Conservation (phyloP, 164 flowering plant species). For the Liriodendron chinense region DNA sequence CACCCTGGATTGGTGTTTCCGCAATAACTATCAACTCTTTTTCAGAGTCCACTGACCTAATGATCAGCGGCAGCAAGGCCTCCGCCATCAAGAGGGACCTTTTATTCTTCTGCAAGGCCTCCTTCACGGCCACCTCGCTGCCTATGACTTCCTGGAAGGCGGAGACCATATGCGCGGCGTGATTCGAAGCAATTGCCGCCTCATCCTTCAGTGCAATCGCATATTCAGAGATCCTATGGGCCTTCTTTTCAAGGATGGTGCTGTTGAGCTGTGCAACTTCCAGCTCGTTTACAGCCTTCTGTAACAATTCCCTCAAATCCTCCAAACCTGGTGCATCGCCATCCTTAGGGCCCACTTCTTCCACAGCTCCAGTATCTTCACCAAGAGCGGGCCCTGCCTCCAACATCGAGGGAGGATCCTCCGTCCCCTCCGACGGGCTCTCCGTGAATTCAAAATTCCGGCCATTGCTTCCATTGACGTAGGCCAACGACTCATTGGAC, state of each 20-base stretch:
- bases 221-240: slow-evolving; percentile 82
- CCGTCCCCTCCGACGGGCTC: slow-evolving; percentile 23
- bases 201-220: slow-evolving; percentile 88
- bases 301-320: slow-evolving; percentile 63
- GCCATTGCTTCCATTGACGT: too few species aligned
- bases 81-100: slow-evolving; percentile 86
- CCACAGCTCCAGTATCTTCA: slow-evolving; percentile 27
- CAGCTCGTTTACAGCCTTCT: slow-evolving; percentile 69
- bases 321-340: slow-evolving; percentile 49
- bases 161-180: slow-evolving; percentile 49
- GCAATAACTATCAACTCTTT: slow-evolving; percentile 26
- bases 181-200: slow-evolving; percentile 61
- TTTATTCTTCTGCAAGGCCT: slow-evolving; percentile 78
- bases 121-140: slow-evolving; percentile 68
- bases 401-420: not conserved
- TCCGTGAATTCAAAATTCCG: slow-evolving; percentile 33
- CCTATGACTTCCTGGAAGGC: slow-evolving; percentile 48
- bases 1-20: slow-evolving; percentile 29
- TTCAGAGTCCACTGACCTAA: slow-evolving; percentile 40
- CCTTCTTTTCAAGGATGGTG: slow-evolving; percentile 88
- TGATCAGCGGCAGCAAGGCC: slow-evolving; percentile 69
- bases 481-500: too few species aligned
- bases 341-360: slow-evolving; percentile 13
- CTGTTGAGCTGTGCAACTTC: slow-evolving; percentile 80
- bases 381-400: slow-evolving; percentile 5